Evolutionary conservation across 768 basidiomycete species (phyloP).

Genomic region (Galerina marginata): DNA sequence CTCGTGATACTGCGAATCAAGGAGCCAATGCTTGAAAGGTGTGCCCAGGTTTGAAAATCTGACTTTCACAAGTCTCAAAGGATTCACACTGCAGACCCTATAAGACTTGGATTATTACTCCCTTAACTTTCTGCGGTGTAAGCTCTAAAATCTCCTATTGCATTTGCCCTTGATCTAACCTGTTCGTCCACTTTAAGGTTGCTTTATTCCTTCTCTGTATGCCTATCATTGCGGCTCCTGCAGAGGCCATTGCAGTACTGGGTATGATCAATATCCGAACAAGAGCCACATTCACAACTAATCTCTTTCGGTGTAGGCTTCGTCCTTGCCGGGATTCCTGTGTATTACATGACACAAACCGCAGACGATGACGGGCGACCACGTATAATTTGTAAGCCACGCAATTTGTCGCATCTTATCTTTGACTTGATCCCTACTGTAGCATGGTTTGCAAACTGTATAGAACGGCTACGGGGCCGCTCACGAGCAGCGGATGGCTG

Average conservation of each 20-base stretch:
- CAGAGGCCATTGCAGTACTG: conserved; percentile 85
- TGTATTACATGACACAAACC: conserved; percentile 78
- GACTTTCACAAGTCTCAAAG: background rate
- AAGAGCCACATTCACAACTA: background rate
- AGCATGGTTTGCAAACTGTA: conserved; percentile 31
- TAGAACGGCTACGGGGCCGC: conserved; percentile 56
- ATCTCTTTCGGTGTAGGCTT: conserved; percentile 55
- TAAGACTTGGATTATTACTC: conserved; percentile 90
- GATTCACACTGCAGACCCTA: conserved; percentile 71
- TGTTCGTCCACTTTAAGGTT: conserved; percentile 51
- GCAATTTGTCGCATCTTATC: background rate
- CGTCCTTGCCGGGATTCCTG: conserved; percentile 77
- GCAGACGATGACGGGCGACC: conserved; percentile 48
- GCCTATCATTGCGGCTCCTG: conserved; percentile 92
- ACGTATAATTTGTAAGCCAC: conserved; percentile 46
- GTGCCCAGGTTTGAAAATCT: conserved; percentile 9
- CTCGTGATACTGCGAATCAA: conserved; percentile 87
- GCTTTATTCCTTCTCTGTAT: conserved; percentile 91
- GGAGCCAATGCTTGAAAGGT: conserved; percentile 89
- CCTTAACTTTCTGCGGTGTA: conserved; percentile 87
- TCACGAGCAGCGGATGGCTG: conserved; percentile 66
- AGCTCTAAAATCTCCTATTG: conserved; percentile 29
- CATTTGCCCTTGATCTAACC: background rate
- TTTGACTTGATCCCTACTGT: conserved; percentile 3
- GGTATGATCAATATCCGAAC: conserved; percentile 50